Evolutionary conservation across 345 rosid genomes (phyloP).

Genomic region (Hevea brasiliensis): DNA sequence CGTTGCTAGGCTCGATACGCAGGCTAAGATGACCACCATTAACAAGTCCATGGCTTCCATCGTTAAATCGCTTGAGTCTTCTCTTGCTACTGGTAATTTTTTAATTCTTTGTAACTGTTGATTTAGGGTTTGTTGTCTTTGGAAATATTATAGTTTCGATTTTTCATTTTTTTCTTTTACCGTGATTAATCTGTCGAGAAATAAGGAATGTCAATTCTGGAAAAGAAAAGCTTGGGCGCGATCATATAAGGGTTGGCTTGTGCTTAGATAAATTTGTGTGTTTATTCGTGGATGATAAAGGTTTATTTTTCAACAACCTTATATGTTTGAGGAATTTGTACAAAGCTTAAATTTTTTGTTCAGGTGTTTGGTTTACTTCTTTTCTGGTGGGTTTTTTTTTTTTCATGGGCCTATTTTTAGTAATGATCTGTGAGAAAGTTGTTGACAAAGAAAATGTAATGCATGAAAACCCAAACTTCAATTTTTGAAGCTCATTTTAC

Average conservation of each 20-base stretch:
- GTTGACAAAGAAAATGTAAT: no score
- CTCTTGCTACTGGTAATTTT: conserved; percentile 70
- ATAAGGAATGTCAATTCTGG: neutral
- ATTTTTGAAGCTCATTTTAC: no score
- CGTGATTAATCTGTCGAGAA: neutral
- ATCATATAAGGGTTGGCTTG: neutral
- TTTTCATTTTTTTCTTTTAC: neutral
- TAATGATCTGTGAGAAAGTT: no score
- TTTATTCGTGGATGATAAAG: neutral
- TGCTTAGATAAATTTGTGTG: neutral
- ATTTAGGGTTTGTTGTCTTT: neutral
- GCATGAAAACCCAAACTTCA: no score
- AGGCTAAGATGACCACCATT: conserved; percentile 91
- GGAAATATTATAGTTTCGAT: neutral
- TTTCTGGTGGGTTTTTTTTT: no score
- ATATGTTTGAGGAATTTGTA: no score
- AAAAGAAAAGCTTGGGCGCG: neutral
- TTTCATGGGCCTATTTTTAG: no score
- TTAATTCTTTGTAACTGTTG: neutral
- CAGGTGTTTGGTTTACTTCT: no score
- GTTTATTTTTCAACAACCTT: no score
- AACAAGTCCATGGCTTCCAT: conserved; percentile 84
- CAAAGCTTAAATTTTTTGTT: no score
- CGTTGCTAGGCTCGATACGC: conserved; percentile 90
- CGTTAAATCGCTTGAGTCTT: conserved; percentile 91